Percentiles rank a stretch among this genome's conserved stretches.
These are phyloP conservation scores for Antitrichia curtipendula DNA, from an alignment of 225 moss, liverwort and hornwort genomes.

Conservation along the genomic window DNA sequence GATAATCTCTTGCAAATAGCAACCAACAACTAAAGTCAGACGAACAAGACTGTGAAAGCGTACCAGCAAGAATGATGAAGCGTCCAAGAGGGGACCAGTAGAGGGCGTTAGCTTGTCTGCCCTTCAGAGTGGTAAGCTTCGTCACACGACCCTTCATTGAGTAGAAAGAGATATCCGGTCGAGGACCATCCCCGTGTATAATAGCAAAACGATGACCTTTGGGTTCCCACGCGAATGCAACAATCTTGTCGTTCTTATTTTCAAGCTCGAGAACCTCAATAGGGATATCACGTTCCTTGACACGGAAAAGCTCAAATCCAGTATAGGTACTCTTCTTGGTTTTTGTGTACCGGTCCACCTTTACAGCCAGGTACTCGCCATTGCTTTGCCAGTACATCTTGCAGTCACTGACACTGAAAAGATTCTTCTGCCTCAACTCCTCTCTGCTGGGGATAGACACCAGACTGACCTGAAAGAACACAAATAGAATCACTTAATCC, in stretches of 20 bases:
- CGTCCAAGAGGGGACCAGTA: conserved; percentile 97
- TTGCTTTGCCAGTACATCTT: conserved; percentile 99
- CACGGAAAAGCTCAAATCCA: conserved; percentile 95
- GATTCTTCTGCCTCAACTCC: conserved; percentile 96
- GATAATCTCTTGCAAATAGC: not conserved
- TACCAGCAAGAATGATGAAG: conserved; percentile 78
- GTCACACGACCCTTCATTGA: conserved; percentile 97
- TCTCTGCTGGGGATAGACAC: conserved; percentile 94
- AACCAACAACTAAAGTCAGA: not conserved
- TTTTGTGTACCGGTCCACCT: conserved; percentile 93
- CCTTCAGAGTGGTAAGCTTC: conserved; percentile 87
- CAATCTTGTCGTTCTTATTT: conserved; percentile 97
- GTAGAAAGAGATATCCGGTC: conserved; percentile 91
- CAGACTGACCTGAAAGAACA: conserved; percentile 68
- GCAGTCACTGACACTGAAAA: conserved; percentile 96
- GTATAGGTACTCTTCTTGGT: conserved; percentile 99
- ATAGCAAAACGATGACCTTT: conserved; percentile 96
- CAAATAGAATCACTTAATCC: not conserved
- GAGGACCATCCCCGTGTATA: conserved; percentile 96
- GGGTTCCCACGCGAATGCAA: conserved; percentile 98
- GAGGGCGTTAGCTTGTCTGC: conserved; percentile 93
- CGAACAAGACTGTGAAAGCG: not conserved
- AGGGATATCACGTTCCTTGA: conserved; percentile 94
- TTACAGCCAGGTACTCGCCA: conserved; percentile 93
- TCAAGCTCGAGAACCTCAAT: conserved; percentile 97